Evolutionary conservation across 192 early-diverging fungal genomes (phyloP).

Genomic region (Linnemannia zychae): DNA sequence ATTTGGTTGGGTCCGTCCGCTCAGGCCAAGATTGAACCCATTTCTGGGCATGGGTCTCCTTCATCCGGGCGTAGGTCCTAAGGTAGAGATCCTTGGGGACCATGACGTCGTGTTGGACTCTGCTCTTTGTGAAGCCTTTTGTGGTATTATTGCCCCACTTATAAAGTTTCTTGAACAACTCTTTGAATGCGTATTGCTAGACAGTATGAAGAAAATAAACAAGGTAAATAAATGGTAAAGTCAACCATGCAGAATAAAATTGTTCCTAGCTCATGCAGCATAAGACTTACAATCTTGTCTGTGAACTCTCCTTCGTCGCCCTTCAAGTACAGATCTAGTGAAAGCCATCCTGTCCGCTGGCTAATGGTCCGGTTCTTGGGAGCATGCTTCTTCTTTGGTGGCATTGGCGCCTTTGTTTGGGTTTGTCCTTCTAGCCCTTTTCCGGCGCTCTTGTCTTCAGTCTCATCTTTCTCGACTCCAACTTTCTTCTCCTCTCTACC

Average conservation of each 20-base stretch:
- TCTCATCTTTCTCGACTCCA: neutral
- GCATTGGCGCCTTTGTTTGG: neutral
- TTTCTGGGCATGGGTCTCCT: slow-evolving; percentile 72
- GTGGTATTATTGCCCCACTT: slow-evolving; percentile 82
- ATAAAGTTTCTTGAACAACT: slow-evolving; percentile 77
- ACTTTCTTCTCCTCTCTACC: neutral
- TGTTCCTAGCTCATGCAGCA: neutral
- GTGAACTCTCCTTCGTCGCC: slow-evolving; percentile 47
- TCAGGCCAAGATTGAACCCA: slow-evolving; percentile 86
- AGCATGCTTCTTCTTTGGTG: neutral
- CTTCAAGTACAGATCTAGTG: slow-evolving; percentile 41
- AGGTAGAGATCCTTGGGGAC: slow-evolving; percentile 78
- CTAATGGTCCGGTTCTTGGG: slow-evolving; percentile 18
- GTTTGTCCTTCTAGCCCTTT: neutral
- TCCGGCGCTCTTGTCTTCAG: neutral
- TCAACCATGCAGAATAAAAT: neutral
- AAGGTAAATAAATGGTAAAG: neutral
- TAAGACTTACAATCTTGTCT: slow-evolving; percentile 53
- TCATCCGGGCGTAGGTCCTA: slow-evolving; percentile 74
- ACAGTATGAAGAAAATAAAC: slow-evolving; percentile 15
- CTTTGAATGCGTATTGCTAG: slow-evolving; percentile 70
- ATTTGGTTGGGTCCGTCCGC: slow-evolving; percentile 86
- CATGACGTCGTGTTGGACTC: slow-evolving; percentile 76
- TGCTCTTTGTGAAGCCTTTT: slow-evolving; percentile 79
- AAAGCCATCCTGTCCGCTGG: slow-evolving; percentile 43